These are phyloP conservation scores for Podaxis mareebaensis DNA, from an alignment of 768 basidiomycete genomes.

Conservation along the genomic window DNA sequence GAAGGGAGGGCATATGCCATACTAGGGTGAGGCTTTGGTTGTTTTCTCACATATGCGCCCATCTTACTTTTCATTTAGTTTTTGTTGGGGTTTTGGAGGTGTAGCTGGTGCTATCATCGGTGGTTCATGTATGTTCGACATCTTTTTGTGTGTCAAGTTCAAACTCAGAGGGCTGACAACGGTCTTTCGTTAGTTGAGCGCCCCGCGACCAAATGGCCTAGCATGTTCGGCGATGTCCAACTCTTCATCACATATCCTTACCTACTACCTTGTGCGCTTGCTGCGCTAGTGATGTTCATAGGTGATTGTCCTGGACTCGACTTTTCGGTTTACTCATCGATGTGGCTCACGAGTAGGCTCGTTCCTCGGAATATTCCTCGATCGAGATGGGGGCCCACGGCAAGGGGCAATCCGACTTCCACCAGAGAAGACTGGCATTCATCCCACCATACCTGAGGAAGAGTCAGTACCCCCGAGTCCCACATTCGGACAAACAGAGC, in stretches of 20 bases:
- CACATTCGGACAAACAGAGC: slow-evolving; percentile 43
- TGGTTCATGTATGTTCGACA: slow-evolving; percentile 65
- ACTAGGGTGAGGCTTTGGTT: slow-evolving; percentile 56
- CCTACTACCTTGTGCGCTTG: slow-evolving; percentile 81
- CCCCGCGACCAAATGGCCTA: slow-evolving; percentile 86
- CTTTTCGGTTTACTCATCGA: not conserved
- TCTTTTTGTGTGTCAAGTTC: not conserved
- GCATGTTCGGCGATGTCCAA: slow-evolving; percentile 60
- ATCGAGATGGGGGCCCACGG: slow-evolving; percentile 86
- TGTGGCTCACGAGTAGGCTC: slow-evolving; percentile 55
- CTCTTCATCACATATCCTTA: slow-evolving; percentile 87
- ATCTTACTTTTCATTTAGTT: slow-evolving; percentile 42
- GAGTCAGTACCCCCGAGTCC: slow-evolving; percentile 48
- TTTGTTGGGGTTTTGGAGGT: slow-evolving; percentile 97
- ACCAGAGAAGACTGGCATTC: slow-evolving; percentile 64
- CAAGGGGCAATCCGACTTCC: slow-evolving; percentile 83
- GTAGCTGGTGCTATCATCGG: slow-evolving; percentile 87
- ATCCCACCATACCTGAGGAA: slow-evolving; percentile 68
- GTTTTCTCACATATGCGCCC: slow-evolving; percentile 5
- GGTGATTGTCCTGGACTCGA: slow-evolving; percentile 41
- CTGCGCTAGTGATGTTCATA: slow-evolving; percentile 70
- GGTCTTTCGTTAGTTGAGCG: slow-evolving; percentile 61
- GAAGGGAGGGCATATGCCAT: slow-evolving; percentile 95
- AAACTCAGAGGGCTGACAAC: slow-evolving; percentile 17
- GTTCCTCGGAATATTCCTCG: slow-evolving; percentile 84